Evolutionary conservation across 768 basidiomycete species (phyloP).

Genomic region (Amanita pallidorosea): DNA sequence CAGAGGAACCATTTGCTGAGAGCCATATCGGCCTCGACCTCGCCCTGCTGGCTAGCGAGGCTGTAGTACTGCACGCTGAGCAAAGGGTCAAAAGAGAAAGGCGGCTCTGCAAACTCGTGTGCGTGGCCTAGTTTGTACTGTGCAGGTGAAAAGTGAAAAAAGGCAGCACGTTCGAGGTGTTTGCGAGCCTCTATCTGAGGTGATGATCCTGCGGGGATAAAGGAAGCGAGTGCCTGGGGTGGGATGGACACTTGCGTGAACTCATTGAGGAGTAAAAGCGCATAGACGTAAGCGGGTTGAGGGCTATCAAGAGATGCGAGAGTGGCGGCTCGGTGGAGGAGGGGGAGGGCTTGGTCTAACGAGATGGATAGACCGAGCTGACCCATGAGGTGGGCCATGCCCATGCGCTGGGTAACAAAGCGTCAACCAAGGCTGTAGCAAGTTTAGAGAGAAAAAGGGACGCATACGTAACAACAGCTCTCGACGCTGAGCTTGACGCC

Average conservation of each 20-base stretch:
- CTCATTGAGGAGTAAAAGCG: conserved; percentile 78
- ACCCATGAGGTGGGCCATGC: conserved; percentile 85
- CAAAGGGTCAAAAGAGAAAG: conserved; percentile 81
- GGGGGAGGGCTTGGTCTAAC: conserved; percentile 48
- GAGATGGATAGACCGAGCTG: conserved; percentile 61
- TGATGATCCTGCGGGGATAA: conserved; percentile 40
- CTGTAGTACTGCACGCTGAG: conserved; percentile 87
- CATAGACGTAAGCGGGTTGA: conserved; percentile 83
- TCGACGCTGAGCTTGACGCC: conserved; percentile 69
- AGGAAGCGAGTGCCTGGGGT: conserved; percentile 35
- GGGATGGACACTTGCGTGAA: conserved; percentile 58
- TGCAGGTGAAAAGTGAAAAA: conserved; percentile 71
- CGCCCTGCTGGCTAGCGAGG: conserved; percentile 74
- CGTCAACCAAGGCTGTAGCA: conserved; percentile 6
- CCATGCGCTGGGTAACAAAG: conserved; percentile 56
- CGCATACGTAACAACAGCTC: conserved; percentile 69
- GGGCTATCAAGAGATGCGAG: conserved; percentile 67
- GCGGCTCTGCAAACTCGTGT: conserved; percentile 83
- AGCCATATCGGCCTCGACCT: conserved; percentile 94
- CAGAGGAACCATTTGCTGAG: conserved; percentile 96
- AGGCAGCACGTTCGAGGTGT: conserved; percentile 79
- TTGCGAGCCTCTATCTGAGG: conserved; percentile 54
- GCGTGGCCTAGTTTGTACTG: conserved; percentile 91
- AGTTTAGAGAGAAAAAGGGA: conserved; percentile 3
- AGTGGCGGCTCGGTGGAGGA: conserved; percentile 71